Evolutionary conservation across 805 yeast species (phyloP), one percentile per base, ranked within the genome.

Genomic region (Zygosaccharomyces pseudorouxii): DNA sequence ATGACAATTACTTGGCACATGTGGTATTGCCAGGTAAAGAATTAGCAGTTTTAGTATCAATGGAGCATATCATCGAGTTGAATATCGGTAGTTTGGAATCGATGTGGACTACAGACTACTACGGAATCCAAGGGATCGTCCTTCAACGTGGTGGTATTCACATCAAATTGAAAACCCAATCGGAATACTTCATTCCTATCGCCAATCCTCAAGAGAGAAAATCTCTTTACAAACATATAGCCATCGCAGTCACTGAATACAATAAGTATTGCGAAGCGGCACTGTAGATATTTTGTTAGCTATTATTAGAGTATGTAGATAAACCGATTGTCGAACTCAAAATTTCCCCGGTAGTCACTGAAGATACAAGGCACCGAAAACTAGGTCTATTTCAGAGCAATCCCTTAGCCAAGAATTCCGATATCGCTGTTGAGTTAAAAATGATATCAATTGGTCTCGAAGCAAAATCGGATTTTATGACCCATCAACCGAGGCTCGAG

Each of bases 1-100:
- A 74, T 42, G 97, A 93, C 58, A 71, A 72, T 18, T 93, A 93
- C 59, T 71, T 93, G 47, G 95, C 97, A 0, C 98, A 93, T 66
- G 79, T 86, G 52, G 77, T 87, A 16, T 71, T 90, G 40, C 83
- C 95, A 1, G 95, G 95, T 6, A 85, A 82, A 43, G 95, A 88
- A 52, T 74, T 78, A 57, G 85, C 84, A 5, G 84, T 89, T 3
- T 70, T 92, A 44, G 82, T 93, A 3, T 86, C 96, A 1, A 80
- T 80, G 71, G 77, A 72, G 49, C 77, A 82, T 50, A 82, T 93
- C 16, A 61, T 89, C 42, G 74, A 89, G 62, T 77, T 89, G 50
- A 77, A 82, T 22, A 73, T 89, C 16, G 79, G 80, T 38, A 71
- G 74, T 1, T 67, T 84, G 71, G 75, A 73, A 33, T 72, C 81